Evolutionary conservation across 2,329 filamentous ascomycete species (phyloP).

Genomic region (Escovopsis sp.): DNA sequence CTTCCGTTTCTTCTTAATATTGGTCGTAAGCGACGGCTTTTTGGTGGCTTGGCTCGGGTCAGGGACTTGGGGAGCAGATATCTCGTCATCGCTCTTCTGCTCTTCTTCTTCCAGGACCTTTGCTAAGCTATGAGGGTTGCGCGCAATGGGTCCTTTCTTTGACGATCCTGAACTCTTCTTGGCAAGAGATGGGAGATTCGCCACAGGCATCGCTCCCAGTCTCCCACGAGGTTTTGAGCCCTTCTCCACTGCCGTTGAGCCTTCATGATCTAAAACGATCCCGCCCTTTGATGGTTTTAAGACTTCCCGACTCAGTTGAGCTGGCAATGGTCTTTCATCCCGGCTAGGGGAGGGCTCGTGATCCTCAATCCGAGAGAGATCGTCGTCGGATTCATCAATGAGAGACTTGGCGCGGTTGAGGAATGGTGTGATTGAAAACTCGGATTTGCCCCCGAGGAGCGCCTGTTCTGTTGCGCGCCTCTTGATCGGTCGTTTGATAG

Average conservation of each 20-base stretch:
- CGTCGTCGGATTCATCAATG: slow-evolving; percentile 20
- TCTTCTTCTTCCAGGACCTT: not conserved
- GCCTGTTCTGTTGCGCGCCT: slow-evolving; percentile 40
- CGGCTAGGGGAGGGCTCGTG: not conserved
- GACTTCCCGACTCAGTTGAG: not conserved
- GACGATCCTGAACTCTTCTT: slow-evolving; percentile 25
- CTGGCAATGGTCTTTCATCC: not conserved
- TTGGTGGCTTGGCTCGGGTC: slow-evolving; percentile 7
- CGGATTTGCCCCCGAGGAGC: slow-evolving; percentile 66
- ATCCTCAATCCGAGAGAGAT: slow-evolving; percentile 9
- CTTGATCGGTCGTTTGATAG: slow-evolving; percentile 31
- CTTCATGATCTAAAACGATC: not conserved
- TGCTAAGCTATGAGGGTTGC: slow-evolving; percentile 1
- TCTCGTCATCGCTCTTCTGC: not conserved
- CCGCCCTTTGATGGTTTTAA: too few relatives aligned
- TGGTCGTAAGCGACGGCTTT: slow-evolving; percentile 14
- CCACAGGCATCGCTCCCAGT: slow-evolving; percentile 29
- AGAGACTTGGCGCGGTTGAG: slow-evolving; percentile 58
- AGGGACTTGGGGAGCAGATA: not conserved
- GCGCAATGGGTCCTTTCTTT: slow-evolving; percentile 2
- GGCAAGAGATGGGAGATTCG: slow-evolving; percentile 30
- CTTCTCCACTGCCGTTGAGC: slow-evolving; percentile 5
- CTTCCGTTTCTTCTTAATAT: slow-evolving; percentile 59
- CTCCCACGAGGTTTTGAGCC: slow-evolving; percentile 28
- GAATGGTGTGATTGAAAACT: slow-evolving; percentile 89